Evolutionary conservation across 371 early-diverging fungal species (phyloP), one percentile per base, ranked within the genome.

Genomic region (Lichtheimia ornata): DNA sequence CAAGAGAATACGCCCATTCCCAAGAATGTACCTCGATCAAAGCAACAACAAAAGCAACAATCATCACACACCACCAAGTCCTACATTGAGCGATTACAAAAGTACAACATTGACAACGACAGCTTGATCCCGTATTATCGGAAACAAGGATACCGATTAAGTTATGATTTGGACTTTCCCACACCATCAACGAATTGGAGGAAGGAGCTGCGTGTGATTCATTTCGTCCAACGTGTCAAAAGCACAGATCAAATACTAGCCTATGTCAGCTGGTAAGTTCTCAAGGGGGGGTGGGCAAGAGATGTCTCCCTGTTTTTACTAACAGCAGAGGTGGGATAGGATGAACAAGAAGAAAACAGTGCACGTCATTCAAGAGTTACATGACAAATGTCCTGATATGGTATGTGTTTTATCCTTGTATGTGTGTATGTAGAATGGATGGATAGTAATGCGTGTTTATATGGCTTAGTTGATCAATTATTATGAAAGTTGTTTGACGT

Each of bases 251-350:
- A 52, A 17, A 59, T 58, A n/a, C 18, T 74, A 18, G 58, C 62
- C 1, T 74, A 65, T 59, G 47, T 71, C 25, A 69, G 69, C 56
- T 74, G 74, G 74, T 68, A 69, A 63, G 30, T n/a, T 25, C 22
- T 13, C 22, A 52, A 52, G 27, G 47, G 12, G 47, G 17, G 14
- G 47, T 12, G 47, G 17, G 14, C 1, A 11, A 18, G 5, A 18
- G 5, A 22, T 47, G 22, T 18, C 47, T 47, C 52, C 27, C 27
- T 52, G 24, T 24, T 52, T 27, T 52, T 27, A 24, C 15, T 54
- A 20, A 54, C 18, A 20, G 5, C 13, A 22, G 12, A 35, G 20
- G 41, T 45, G 2, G 3, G 15, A 15, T 20, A 59, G 58, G 54
- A 20, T 14, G 15, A 54, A 56, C 18, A n/a, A 50, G n/a, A 50